phyloP scores from a whole-genome alignment of 768 basidiomycete genomes.

The Lactifluus volemus region DNA sequence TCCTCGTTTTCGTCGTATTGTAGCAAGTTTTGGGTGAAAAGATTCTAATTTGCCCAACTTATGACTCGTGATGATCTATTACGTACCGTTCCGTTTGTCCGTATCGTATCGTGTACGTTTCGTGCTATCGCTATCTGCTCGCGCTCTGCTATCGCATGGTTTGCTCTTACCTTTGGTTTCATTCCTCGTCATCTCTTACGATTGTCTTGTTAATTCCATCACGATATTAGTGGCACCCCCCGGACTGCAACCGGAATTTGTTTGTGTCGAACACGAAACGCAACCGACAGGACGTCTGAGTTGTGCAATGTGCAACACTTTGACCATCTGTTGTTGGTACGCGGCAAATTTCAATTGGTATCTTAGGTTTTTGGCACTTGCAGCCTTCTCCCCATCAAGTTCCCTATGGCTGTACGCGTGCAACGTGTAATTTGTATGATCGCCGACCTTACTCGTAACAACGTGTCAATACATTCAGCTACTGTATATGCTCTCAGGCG shows the following conservation, averaged over 20 bases:
- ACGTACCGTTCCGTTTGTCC: not conserved
- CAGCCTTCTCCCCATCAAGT: too few relatives aligned
- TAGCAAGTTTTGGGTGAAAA: not conserved
- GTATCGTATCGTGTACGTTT: slow-evolving; percentile 9
- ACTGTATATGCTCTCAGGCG: too few relatives aligned
- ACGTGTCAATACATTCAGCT: too few relatives aligned
- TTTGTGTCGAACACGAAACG: too few relatives aligned
- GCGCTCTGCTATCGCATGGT: slow-evolving; percentile 1
- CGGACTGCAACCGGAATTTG: not conserved
- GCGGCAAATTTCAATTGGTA: not conserved
- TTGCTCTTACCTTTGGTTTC: not conserved
- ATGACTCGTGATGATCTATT: slow-evolving; percentile 11
- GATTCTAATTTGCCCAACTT: not conserved
- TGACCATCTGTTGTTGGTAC: not conserved
- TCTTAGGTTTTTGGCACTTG: not conserved
- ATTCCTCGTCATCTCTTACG: not conserved
- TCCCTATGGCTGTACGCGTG: not conserved
- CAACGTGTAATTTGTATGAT: not conserved
- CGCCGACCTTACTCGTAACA: too few relatives aligned
- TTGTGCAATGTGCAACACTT: too few relatives aligned
- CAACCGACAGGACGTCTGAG: too few relatives aligned
- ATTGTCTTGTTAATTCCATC: not conserved
- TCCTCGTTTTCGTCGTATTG: not conserved
- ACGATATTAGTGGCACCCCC: not conserved
- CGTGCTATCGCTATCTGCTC: slow-evolving; percentile 13